These are phyloP conservation scores for Fusarium sp. DNA, from an alignment of 2,329 filamentous ascomycete species.

Conservation along the genomic window DNA sequence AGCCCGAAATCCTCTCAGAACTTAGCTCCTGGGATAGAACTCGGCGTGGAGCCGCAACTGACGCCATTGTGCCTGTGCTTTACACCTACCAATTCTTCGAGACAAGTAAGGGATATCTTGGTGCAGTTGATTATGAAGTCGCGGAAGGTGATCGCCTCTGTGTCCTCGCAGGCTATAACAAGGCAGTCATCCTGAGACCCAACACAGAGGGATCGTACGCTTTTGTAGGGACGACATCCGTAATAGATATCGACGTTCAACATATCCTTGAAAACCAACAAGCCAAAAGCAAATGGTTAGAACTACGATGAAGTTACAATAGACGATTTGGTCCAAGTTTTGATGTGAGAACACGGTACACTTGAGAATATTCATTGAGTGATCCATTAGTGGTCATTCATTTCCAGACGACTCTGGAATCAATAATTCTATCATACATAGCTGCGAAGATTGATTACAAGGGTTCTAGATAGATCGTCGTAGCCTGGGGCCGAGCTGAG, in stretches of 20 bases:
- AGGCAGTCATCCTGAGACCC: conserved; percentile 9
- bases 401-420: conserved; percentile 25
- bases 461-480: conserved; percentile 48
- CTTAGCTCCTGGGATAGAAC: conserved; percentile 1
- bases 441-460: conserved; percentile 48
- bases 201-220: background rate
- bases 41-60: background rate
- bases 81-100: conserved; percentile 4
- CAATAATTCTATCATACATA: conserved; percentile 48
- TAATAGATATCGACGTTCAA: background rate
- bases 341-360: background rate
- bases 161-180: background rate
- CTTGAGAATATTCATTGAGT: background rate
- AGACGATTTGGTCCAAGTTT: background rate
- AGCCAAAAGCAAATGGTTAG: background rate
- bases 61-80: background rate
- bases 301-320: background rate
- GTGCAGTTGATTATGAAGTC: background rate
- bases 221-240: background rate
- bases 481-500: conserved; percentile 41
- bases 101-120: conserved; percentile 3
- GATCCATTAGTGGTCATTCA: conserved; percentile 40
- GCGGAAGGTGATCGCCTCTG: background rate
- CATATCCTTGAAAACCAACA: background rate
- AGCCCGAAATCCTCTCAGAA: background rate